phyloP scores from a whole-genome alignment of 106 monocot species.

The Triglochin maritima region DNA sequence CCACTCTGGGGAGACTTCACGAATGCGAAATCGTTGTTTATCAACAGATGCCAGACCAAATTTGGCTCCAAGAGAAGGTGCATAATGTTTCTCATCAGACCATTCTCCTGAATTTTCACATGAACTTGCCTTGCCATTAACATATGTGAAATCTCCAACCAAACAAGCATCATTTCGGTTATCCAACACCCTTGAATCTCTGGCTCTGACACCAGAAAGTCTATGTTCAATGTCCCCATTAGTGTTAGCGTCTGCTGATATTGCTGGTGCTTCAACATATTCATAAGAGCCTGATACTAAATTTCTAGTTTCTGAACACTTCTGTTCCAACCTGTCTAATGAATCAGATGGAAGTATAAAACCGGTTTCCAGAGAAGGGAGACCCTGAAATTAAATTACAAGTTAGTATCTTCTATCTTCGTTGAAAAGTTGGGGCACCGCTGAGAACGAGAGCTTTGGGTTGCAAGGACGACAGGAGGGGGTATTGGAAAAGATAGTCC shows the following conservation, averaged over 20 bases:
- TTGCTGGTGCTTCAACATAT: conserved; percentile 23
- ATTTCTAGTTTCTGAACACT: conserved; percentile 32
- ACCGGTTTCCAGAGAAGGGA: too few species aligned
- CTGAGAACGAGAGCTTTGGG: too few species aligned
- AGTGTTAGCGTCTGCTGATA: too few species aligned
- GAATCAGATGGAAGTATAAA: neutral
- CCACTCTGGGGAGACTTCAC: conserved; percentile 92
- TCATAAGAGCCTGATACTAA: conserved; percentile 25
- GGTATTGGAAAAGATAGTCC: too few species aligned
- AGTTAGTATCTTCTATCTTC: too few species aligned
- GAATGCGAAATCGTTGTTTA: conserved; percentile 55
- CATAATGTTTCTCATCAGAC: conserved; percentile 37
- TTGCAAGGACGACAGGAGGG: too few species aligned
- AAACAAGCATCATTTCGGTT: too few species aligned
- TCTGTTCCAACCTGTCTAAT: neutral
- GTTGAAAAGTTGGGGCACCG: too few species aligned
- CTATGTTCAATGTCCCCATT: too few species aligned
- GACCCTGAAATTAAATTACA: too few species aligned
- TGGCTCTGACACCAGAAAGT: too few species aligned
- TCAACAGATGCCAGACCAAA: conserved; percentile 23
- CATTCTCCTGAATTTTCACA: conserved; percentile 11
- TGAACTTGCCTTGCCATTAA: conserved; percentile 10
- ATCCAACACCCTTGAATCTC: too few species aligned
- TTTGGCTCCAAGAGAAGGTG: conserved; percentile 12
- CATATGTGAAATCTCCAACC: neutral